phyloP scores from a whole-genome alignment of 23 red algal genomes.

The Gracilariopsis chorda region DNA sequence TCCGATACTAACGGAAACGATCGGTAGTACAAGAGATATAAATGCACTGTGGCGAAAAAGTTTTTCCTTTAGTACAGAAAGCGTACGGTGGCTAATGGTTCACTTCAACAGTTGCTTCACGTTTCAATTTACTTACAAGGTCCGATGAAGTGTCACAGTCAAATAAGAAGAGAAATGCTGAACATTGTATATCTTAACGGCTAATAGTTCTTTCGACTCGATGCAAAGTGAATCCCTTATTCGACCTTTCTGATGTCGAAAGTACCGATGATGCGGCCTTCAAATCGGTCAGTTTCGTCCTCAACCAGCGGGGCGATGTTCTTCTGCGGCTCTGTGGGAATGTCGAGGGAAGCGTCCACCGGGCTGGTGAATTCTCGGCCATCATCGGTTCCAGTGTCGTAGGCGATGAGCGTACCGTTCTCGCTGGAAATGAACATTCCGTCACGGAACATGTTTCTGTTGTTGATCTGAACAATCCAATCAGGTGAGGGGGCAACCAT shows the following conservation, averaged over 20 bases:
- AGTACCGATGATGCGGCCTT: neutral
- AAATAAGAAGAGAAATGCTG: no score
- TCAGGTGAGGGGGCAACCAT: conserved; percentile 55
- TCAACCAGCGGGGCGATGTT: conserved; percentile 48
- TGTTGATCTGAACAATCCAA: conserved; percentile 36
- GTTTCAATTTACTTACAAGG: no score
- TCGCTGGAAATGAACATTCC: neutral
- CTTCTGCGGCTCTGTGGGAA: neutral
- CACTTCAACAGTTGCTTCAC: no score
- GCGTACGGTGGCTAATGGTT: no score
- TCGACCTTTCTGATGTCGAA: neutral
- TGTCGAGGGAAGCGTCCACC: conserved; percentile 12
- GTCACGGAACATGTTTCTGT: conserved; percentile 1
- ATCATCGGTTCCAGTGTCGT: conserved; percentile 30
- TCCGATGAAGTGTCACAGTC: no score
- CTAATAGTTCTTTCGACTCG: no score
- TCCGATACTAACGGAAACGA: no score
- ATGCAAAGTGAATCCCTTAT: no score
- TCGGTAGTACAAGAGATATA: no score
- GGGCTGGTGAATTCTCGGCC: conserved; percentile 23
- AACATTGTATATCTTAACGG: no score
- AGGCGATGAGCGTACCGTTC: conserved; percentile 14
- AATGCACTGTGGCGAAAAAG: no score
- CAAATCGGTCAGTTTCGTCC: conserved; percentile 13
- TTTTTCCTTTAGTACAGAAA: no score